Base-by-base conservation (phyloP, 176 grass and related monocot species). In the Panicum miliaceum region DNA sequence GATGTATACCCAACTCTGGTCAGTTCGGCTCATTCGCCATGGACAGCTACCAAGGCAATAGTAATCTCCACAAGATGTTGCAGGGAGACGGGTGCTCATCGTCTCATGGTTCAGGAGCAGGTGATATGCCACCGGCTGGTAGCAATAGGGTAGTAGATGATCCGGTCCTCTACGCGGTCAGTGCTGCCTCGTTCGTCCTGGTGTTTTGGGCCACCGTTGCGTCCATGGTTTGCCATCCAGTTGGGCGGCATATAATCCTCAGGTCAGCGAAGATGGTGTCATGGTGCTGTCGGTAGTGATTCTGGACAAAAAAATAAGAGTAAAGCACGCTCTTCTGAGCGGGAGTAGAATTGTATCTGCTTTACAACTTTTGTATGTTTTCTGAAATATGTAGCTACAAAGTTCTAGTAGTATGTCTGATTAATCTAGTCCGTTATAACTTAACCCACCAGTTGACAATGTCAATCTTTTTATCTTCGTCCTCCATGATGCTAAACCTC, bases 31-130 rank as follows among this genome's bases (percentile, higher is more conserved):
- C 35, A 23, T 76, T 76, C 12, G 9, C 19, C 20, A 7, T 8
- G 34, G 20, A 58, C 18, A 76, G 52, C 73, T 76, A 76, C 73
- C 22, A 58, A 18, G 73, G 52, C 1, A 76, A 76, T n/a, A 58
- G 36, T 7, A 58, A 58, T n/a, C 52, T 76, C 36, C 52, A 76
- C 32, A 58, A 15, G 3, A 40, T 58, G 35, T 76, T 34, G 15
- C 11, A 58, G 52, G 52, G 35, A 22, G 36, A 22, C 5, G 3
- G 12, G 25, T 76, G 73, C 52, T n/a, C 19, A 8, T 26, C 48
- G 15, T 18, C 73, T 22, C 51, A 57, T 68, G 64, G 73, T 58
- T 76, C 52, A 38, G 52, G 73, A 36, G 20, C 73, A 40, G 52
- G 4, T 37, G 52, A 23, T 23, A 12, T 15, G 9, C 66, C 64